These are phyloP conservation scores for Aureobasidium sp. DNA, from an alignment of 2,329 filamentous ascomycete species.

Conservation along the genomic window DNA sequence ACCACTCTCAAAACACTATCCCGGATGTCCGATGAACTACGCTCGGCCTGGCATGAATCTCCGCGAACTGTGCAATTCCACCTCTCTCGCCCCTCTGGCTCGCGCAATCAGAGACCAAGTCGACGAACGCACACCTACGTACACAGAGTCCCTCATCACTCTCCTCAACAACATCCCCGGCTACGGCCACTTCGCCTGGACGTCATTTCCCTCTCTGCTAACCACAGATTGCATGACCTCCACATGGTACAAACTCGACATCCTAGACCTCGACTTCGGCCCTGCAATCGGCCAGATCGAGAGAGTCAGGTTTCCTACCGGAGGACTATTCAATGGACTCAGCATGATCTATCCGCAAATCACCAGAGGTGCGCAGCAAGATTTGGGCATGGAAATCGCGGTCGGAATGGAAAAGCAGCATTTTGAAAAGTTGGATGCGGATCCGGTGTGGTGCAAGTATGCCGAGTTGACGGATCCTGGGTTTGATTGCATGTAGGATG, in stretches of 20 bases:
- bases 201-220: not conserved
- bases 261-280: not conserved
- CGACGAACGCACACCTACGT: not conserved
- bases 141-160: not conserved
- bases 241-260: constrained; percentile 3
- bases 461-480: not conserved
- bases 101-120: not conserved
- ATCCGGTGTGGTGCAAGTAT: constrained; percentile 1
- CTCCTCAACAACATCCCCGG: not conserved
- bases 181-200: not conserved
- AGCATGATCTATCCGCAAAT: not conserved
- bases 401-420: not conserved
- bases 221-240: not conserved
- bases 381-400: not conserved
- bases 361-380: not conserved
- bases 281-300: not conserved
- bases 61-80: not conserved
- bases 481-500: not conserved
- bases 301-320: not conserved
- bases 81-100: not conserved
- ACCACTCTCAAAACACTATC: not conserved
- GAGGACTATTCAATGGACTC: not conserved
- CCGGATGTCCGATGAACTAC: constrained; percentile 1
- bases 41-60: not conserved
- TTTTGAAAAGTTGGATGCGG: not conserved